Evolutionary conservation across 192 early-diverging fungal genomes (phyloP), one percentile per base, ranked within the genome.

Genomic region (Coemansia sp.): DNA sequence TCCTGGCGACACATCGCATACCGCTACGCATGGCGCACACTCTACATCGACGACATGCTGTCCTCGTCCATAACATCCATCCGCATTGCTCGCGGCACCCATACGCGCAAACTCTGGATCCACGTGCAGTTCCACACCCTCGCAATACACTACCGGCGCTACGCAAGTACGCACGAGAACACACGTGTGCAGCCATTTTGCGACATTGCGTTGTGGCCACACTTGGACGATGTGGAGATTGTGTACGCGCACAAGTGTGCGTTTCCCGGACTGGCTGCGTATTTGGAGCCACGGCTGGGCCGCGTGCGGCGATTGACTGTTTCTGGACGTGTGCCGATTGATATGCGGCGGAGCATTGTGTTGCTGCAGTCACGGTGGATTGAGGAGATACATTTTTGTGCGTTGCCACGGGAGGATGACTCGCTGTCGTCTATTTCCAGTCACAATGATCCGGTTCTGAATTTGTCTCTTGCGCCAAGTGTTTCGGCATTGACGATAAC

Each of bases 181-280:
- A 25, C 48, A 4, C 69, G 72, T 57, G 47, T 75, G 4, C 73
- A 75, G 63, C 78, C 78, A 2, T 81, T 81, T 22, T 63, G 73
- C 38, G 68, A 67, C 25, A 49, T 81, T 37, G 29, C 23, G 6
- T 27, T 24, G 50, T 81, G 78, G 78, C 65, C 66, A 4, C 53
- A 24, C 11, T 51, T 81, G 32, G 29, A 43, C 7, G 78, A 75
- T 25, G 64, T 81, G 1, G 78, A 81, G 32, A 72, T 81, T 7
- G 57, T 35, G 2, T 81, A 81, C 24, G 56, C 60, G 48, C 73
- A 81, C 69, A 75, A 75, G 54, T 81, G 78, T 55, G 78, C 73
- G 35, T 81, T 81, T 23, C 78, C 78, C 1, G 78, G 72, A 1
- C 53, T 81, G 21, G 69, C 78, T 14, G 52, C 62, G 23, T 81